These are phyloP conservation scores for Orychophragmus violaceus DNA, from an alignment of 345 rosid species.

Conservation along the genomic window DNA sequence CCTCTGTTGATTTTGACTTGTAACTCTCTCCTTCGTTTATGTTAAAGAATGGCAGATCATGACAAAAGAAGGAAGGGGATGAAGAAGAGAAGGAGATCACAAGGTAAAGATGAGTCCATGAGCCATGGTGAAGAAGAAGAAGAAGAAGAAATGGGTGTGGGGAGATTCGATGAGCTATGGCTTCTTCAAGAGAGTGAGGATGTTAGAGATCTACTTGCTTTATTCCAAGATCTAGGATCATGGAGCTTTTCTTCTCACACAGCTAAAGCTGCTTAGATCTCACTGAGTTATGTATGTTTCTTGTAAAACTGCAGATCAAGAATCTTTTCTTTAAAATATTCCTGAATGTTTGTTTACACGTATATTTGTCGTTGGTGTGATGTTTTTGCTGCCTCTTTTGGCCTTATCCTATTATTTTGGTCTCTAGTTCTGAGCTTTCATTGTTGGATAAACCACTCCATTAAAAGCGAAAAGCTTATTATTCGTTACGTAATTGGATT, in stretches of 20 bases:
- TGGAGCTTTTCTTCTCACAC: conserved; percentile 24
- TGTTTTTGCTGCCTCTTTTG: conserved; percentile 19
- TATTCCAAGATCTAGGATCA: conserved; percentile 34
- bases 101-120: conserved; percentile 5
- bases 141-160: conserved; percentile 26
- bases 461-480: neutral
- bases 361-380: conserved; percentile 15
- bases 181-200: conserved; percentile 17
- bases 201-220: conserved; percentile 34
- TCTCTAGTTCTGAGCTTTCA: neutral
- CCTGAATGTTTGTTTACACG: conserved; percentile 2
- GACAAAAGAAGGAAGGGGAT: conserved; percentile 46
- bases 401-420: neutral
- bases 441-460: neutral
- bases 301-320: conserved; percentile 16
- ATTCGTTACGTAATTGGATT: no score
- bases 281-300: neutral
- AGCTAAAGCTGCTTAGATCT: conserved; percentile 44
- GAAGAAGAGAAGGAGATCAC: conserved; percentile 37
- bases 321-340: neutral
- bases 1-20: neutral
- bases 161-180: conserved; percentile 15
- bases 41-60: conserved; percentile 52
- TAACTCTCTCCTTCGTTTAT: neutral
- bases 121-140: conserved; percentile 25